A percentile compares a stretch with the other conserved stretches of the same genome.
Conservation (phyloP, 306 rosid genomes). For the Canavalia gladiata region DNA sequence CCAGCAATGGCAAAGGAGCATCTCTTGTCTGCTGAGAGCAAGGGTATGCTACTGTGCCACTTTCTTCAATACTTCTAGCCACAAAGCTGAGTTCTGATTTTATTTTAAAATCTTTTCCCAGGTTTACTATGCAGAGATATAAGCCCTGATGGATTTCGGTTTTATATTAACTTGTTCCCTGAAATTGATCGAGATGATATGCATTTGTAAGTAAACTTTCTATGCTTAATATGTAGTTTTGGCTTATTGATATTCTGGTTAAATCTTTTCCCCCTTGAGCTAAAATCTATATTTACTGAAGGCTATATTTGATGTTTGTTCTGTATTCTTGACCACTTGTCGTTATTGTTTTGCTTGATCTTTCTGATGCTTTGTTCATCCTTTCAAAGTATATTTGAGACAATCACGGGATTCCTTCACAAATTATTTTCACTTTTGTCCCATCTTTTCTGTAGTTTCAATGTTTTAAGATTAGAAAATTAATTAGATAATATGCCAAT, state of each 20-base stretch:
- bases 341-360: constrained; percentile 29
- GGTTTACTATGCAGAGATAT: constrained; percentile 94
- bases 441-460: constrained; percentile 9
- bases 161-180: constrained; percentile 76
- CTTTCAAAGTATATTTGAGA: constrained; percentile 1
- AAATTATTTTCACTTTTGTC: background rate
- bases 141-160: constrained; percentile 94
- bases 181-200: constrained; percentile 70
- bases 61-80: constrained; percentile 21
- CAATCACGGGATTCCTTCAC: constrained; percentile 22
- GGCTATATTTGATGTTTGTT: constrained; percentile 15
- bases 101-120: constrained; percentile 54
- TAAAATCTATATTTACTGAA: background rate
- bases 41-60: constrained; percentile 60
- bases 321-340: constrained; percentile 25
- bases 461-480: constrained; percentile 23
- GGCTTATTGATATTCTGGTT: background rate
- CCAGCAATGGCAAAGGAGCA: constrained; percentile 99
- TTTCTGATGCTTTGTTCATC: background rate
- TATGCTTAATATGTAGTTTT: constrained; percentile 14
- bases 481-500: background rate
- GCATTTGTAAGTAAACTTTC: constrained; percentile 73
- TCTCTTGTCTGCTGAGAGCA: constrained; percentile 93
- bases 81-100: constrained; percentile 36
- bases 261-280: constrained; percentile 1